Percentiles rank a stretch among this genome's conserved stretches.
Evolutionary conservation across 2,329 filamentous ascomycete genomes (phyloP).

Genomic region (Pseudodiploospora longispora): DNA sequence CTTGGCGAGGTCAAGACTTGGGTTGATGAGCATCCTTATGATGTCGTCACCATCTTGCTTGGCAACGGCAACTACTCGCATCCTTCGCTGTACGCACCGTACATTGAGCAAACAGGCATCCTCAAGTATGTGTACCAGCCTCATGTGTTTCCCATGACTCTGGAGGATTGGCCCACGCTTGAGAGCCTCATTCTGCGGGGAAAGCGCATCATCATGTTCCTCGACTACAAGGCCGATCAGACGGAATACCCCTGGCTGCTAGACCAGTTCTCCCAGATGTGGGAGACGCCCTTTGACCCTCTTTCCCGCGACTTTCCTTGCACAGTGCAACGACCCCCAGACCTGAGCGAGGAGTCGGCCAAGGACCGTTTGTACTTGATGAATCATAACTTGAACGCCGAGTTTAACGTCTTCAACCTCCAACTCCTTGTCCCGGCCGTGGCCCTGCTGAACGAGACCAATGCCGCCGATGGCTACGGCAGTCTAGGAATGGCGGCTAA

Average conservation of each 20-base stretch:
- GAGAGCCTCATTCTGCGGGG: slow-evolving; percentile 63
- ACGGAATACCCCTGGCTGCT: slow-evolving; percentile 72
- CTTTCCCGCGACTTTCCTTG: slow-evolving; percentile 62
- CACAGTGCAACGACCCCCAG: slow-evolving; percentile 66
- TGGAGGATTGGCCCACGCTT: slow-evolving; percentile 77
- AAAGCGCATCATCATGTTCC: slow-evolving; percentile 69
- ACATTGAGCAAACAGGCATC: slow-evolving; percentile 65
- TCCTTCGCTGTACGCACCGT: slow-evolving; percentile 54
- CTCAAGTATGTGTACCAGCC: slow-evolving; percentile 67
- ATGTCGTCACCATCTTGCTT: slow-evolving; percentile 80
- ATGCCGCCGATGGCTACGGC: slow-evolving; percentile 55
- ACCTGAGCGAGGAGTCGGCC: slow-evolving; percentile 45
- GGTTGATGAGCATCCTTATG: slow-evolving; percentile 71
- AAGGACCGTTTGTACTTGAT: slow-evolving; percentile 65
- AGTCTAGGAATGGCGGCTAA: slow-evolving; percentile 56
- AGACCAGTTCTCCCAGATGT: slow-evolving; percentile 81
- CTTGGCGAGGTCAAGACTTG: slow-evolving; percentile 61
- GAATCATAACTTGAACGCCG: slow-evolving; percentile 86
- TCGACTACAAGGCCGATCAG: slow-evolving; percentile 81
- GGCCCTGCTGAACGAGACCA: slow-evolving; percentile 62
- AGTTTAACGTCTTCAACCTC: slow-evolving; percentile 58
- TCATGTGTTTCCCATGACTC: slow-evolving; percentile 58
- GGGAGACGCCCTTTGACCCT: slow-evolving; percentile 84
- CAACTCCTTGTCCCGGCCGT: slow-evolving; percentile 65
- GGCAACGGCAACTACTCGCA: slow-evolving; percentile 72